phyloP scores from a whole-genome alignment of 768 basidiomycete species.

The Pulveroboletus sp. region DNA sequence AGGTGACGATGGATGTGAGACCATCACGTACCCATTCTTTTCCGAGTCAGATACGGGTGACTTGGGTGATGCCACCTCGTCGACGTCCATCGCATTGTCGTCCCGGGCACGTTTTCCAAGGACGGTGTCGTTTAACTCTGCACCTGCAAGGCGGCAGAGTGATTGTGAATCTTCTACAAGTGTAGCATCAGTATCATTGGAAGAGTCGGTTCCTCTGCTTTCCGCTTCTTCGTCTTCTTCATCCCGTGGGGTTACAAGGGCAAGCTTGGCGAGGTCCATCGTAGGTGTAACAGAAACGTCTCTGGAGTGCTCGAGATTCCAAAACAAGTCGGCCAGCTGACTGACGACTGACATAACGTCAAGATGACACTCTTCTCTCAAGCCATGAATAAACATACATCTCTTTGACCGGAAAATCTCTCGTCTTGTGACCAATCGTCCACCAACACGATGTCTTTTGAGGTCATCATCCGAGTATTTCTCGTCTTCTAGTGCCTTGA shows the following conservation, averaged over 20 bases:
- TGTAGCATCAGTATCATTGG: constrained; percentile 85
- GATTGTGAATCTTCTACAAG: constrained; percentile 70
- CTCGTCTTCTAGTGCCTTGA: constrained; percentile 58
- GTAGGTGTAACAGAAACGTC: constrained; percentile 73
- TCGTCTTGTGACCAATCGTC: constrained; percentile 70
- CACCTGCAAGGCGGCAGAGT: constrained; percentile 16
- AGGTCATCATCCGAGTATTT: constrained; percentile 78
- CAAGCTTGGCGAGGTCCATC: constrained; percentile 84
- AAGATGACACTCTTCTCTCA: constrained; percentile 5
- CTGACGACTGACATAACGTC: constrained; percentile 55
- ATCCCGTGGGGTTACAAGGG: constrained; percentile 84
- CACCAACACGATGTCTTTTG: constrained; percentile 82
- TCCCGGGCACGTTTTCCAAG: constrained; percentile 68
- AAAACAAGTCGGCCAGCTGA: constrained; percentile 76
- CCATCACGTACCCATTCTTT: constrained; percentile 41
- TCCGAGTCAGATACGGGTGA: constrained; percentile 31
- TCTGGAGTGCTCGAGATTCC: constrained; percentile 63
- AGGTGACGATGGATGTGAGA: constrained; percentile 35
- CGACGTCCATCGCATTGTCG: constrained; percentile 50
- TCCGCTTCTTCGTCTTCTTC: constrained; percentile 82
- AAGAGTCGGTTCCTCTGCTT: constrained; percentile 69
- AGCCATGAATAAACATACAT: constrained; percentile 49
- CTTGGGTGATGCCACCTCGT: constrained; percentile 33
- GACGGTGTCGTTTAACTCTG: constrained; percentile 45
- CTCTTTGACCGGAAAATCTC: constrained; percentile 82